phyloP scores from a whole-genome alignment of 2,329 filamentous ascomycete species.

The Aspergillus versicolor region DNA sequence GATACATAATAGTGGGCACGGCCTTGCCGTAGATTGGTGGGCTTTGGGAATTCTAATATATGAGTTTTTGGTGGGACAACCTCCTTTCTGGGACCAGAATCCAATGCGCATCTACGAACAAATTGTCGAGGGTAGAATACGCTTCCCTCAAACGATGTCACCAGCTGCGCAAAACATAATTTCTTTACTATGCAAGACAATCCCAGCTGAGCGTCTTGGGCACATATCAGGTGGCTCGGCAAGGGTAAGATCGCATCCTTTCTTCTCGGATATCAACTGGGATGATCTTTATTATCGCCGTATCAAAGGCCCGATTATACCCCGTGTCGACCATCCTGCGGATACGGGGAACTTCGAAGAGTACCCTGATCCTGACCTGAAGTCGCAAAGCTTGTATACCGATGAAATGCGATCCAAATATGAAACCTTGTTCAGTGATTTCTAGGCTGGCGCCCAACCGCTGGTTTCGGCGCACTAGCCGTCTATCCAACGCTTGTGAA shows the following conservation, averaged over 20 bases:
- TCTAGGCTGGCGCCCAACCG: conserved; percentile 38
- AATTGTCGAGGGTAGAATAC: conserved; percentile 63
- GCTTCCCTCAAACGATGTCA: conserved; percentile 61
- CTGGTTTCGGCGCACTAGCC: not conserved
- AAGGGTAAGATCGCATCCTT: conserved; percentile 61
- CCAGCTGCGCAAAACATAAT: conserved; percentile 61
- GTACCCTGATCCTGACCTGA: conserved; percentile 57
- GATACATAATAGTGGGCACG: conserved; percentile 64
- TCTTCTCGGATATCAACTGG: conserved; percentile 63
- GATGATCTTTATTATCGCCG: conserved; percentile 61
- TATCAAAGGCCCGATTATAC: conserved; percentile 62
- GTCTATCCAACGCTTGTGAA: not conserved
- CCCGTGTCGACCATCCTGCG: conserved; percentile 58
- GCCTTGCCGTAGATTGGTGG: conserved; percentile 69
- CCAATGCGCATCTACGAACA: conserved; percentile 69
- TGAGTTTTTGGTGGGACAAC: conserved; percentile 66
- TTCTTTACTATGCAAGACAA: conserved; percentile 61
- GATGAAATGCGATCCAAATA: conserved; percentile 61
- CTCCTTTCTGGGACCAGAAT: conserved; percentile 68
- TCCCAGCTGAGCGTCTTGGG: conserved; percentile 62
- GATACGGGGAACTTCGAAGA: conserved; percentile 67
- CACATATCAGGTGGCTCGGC: conserved; percentile 61
- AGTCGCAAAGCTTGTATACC: conserved; percentile 54
- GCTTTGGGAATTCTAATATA: conserved; percentile 66
- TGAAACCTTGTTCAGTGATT: conserved; percentile 61